Base-by-base conservation (phyloP, 2,329 filamentous ascomycete genomes). In the Coniochaeta hoffmannii region DNA sequence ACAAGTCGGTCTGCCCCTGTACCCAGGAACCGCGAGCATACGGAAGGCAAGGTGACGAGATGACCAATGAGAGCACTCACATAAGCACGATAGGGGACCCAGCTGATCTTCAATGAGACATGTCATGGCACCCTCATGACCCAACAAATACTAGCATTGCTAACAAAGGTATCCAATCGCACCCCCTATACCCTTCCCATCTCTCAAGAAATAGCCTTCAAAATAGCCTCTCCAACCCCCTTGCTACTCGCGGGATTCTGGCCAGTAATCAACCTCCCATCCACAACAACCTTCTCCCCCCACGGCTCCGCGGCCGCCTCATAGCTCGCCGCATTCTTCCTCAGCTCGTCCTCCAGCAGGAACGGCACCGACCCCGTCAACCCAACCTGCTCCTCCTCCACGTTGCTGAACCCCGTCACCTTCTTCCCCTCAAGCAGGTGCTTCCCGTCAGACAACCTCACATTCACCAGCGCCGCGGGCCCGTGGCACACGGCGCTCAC, bases 401-500 rank as follows among this genome's bases (percentile, higher is more conserved):
- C 69, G 62, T 84, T 81, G 34, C 74, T 78, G 64, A 85, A 83
- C 10, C 80, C 84, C 0, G 83, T 86, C 24, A 83, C 81, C 49
- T 76, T 70, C 64, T 77, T 77, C 46, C 79, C 83, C 52, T 75
- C 69, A 36, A 88, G 68, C 10, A 88, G 69, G 53, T 75, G 73
- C 59, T 74, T 71, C 32, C 82, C 83, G 58, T 77, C 71, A 5
- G 70, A 60, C 19, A 76, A 64, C 62, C 76, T 80, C 34, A 81
- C 85, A 61, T 85, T 77, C 51, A 78, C 74, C 15, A 89, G 73
- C 12, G 79, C 86, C 3, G 80, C 80, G 2, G 86, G 83, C 6
- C 84, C 86, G 69, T 89, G 86, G 73, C 86, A 89, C 49, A 89
- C 84, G 3, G 86, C 82, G 0, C 81, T 73, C 14, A 89, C 78